Base-by-base conservation (phyloP, 2,329 filamentous ascomycete genomes). In the Colletotrichum magnum region DNA sequence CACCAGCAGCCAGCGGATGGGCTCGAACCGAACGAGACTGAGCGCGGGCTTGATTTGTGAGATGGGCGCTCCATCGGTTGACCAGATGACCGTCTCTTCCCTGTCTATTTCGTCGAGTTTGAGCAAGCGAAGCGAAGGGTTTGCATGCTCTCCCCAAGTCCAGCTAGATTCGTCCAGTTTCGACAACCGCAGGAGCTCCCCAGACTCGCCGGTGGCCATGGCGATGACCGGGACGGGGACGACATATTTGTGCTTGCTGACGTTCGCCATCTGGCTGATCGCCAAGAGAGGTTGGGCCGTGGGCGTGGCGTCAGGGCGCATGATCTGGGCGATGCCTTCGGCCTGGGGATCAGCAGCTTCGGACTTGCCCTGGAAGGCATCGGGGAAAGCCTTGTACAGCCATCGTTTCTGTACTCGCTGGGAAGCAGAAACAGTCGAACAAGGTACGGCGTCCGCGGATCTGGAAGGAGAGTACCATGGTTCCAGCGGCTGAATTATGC, bases 111-210 rank as follows among this genome's bases (percentile, higher is more conserved):
- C 72, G 45, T 85, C 81, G 9, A 86, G 75, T 0, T 80, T 79
- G 6, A 82, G 82, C 1, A 89, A 79, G 16, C 82, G 79, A 26
- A 92, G 76, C 58, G 81, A 83, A 1, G 83, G 77, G 47, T 82
- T 82, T 43, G 80, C 79, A 43, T 86, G 78, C 3, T 79, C 75
- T 1, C 77, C 78, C 89, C 90, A 92, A n/a, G 84, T 82, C 79
- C 86, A 87, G 56, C 80, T 81, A 56, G 88, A 85, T 24, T 84
- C 77, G 4, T 83, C 80, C 4, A 91, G 76, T 6, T 82, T 81
- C 5, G 85, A 77, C 2, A 94, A 75, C 2, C 87, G 87, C 10
- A 94, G 78, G 1, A 87, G 79, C 71, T 90, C 87, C 1, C 89
- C 88, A 15, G 84, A 85, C 57, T 85, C 83, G n/a, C 91, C 91